phyloP scores from a whole-genome alignment of 805 yeast genomes.

The Saccharomyces cerevisiae region DNA sequence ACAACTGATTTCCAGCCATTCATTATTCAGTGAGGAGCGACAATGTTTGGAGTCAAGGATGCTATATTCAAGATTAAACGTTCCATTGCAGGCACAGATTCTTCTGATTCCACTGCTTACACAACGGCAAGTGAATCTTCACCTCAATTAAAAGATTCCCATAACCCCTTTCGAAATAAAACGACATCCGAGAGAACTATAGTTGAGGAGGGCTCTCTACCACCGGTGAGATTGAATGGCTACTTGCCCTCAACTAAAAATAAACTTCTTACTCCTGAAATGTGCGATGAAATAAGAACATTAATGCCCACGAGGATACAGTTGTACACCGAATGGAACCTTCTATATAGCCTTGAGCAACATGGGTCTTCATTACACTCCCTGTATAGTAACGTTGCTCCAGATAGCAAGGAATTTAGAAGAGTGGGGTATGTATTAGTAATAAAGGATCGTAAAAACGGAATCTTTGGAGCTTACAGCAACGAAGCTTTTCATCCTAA shows the following conservation, averaged over 20 bases:
- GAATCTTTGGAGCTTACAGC: slow-evolving; percentile 68
- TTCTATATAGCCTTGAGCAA: slow-evolving; percentile 80
- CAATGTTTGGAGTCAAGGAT: slow-evolving; percentile 14
- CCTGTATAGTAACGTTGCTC: slow-evolving; percentile 50
- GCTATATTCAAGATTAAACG: slow-evolving; percentile 12
- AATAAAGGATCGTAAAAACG: slow-evolving; percentile 54
- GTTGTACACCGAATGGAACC: slow-evolving; percentile 65
- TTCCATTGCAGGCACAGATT: slow-evolving; percentile 7
- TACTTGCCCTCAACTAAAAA: slow-evolving; percentile 51
- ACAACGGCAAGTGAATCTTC: slow-evolving; percentile 3
- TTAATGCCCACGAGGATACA: slow-evolving; percentile 75
- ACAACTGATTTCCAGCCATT: neutral
- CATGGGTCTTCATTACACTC: slow-evolving; percentile 85
- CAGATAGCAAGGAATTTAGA: slow-evolving; percentile 35
- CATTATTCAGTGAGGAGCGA: neutral
- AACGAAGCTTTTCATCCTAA: slow-evolving; percentile 67
- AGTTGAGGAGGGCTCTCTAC: slow-evolving; percentile 35
- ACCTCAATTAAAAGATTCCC: neutral
- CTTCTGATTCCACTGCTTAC: slow-evolving; percentile 3
- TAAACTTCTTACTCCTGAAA: slow-evolving; percentile 45
- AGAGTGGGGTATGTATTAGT: slow-evolving; percentile 67
- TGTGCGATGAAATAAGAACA: slow-evolving; percentile 68
- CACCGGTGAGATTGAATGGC: slow-evolving; percentile 53
- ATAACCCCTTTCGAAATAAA: neutral
- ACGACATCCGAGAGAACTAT: neutral